phyloP scores from a whole-genome alignment of 2,329 filamentous ascomycete species.

The Alternaria longipes region DNA sequence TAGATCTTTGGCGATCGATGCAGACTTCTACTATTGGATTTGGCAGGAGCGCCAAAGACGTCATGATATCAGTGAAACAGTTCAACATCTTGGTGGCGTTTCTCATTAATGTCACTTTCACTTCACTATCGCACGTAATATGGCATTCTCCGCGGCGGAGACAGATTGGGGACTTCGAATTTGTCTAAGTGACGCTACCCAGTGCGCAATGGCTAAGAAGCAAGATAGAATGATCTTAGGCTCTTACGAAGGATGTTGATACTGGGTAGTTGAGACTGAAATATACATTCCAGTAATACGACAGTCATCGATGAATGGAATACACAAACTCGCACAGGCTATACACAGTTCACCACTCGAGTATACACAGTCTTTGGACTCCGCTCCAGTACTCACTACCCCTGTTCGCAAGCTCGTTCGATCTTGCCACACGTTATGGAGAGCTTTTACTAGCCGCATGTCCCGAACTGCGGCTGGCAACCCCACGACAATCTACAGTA shows the following conservation, averaged over 20 bases:
- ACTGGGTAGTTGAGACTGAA: background rate
- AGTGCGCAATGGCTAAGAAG: background rate
- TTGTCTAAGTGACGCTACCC: background rate
- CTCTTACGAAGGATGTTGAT: background rate
- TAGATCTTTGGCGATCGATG: background rate
- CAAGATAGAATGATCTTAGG: background rate
- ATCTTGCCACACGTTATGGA: background rate
- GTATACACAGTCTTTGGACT: background rate
- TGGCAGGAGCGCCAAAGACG: background rate
- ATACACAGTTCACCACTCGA: background rate
- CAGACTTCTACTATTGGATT: background rate
- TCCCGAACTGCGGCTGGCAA: conserved; percentile 34
- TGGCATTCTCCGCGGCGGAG: background rate
- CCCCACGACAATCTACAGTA: conserved; percentile 33
- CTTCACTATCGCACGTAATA: background rate
- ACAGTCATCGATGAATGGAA: background rate
- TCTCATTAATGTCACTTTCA: background rate
- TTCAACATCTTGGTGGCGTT: background rate
- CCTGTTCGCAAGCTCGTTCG: background rate
- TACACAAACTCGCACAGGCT: background rate
- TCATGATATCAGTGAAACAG: background rate
- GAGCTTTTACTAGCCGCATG: conserved; percentile 18
- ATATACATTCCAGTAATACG: background rate
- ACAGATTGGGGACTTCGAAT: background rate
- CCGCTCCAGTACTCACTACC: background rate